Base-by-base conservation (phyloP, 257 asterid species). In the Rehmannia glutinosa region DNA sequence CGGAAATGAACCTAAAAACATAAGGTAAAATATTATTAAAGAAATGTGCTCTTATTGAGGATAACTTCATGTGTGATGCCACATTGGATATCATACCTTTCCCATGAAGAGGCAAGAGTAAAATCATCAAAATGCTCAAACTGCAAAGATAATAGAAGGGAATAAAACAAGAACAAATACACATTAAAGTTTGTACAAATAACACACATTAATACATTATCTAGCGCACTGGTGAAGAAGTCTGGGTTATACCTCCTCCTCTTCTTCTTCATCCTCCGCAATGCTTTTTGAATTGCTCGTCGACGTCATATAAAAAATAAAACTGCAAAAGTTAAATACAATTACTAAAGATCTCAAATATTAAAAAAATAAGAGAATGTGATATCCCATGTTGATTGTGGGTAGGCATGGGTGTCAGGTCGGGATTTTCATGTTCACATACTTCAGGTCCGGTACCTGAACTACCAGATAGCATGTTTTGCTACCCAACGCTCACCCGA, bases 41-140 rank as follows among this genome's bases (percentile, higher is more conserved):
- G 28, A 11, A 56, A 15, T 24, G 46, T 49, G 39, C 53, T 43
- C 27, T 39, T 53, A 52, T 33, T 36, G 36, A 41, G 59, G 58
- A 59, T 52, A 62, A 24, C 28, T 23, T 19, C 5, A 19, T 27
- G 35, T 24, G 61, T 13, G 53, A 21, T 32, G 60, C 28, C 47
- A 55, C 3, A 67, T 8, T 39, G 30, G 36, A 25, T 24, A 50
- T 25, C 70, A 57, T 77, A 88, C 97, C 96, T 91, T 78, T 91
- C 97, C 97, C 97, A 88, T 2, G 96, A 84, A 20, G 96, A 91
- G 12, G 97, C 96, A 49, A 91, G 78, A 39, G 97, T 91, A 75
- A 91, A 91, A 79, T 91, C 96, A 75, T 91, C 91, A 79, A 91
- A 91, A 80, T 81, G 90, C 74, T 85, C 90, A 77, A 91, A 66